phyloP scores from a whole-genome alignment of 805 yeast species.

The Lachancea sp. region DNA sequence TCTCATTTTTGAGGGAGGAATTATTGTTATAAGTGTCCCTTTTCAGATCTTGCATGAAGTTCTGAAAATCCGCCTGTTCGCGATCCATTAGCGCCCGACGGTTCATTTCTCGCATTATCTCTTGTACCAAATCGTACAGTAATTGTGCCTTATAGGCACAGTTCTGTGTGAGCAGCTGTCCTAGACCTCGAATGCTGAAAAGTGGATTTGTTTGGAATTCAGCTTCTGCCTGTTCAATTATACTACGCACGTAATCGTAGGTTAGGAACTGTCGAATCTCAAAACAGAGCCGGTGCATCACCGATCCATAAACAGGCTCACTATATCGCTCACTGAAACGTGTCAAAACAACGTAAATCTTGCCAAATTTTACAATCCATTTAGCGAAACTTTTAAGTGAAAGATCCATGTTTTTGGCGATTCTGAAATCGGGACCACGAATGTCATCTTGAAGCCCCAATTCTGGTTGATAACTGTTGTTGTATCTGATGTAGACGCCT shows the following conservation, averaged over 20 bases:
- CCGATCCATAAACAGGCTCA: constrained; percentile 56
- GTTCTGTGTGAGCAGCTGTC: constrained; percentile 40
- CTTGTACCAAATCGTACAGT: constrained; percentile 49
- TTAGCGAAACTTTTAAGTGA: constrained; percentile 65
- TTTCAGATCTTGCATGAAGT: constrained; percentile 38
- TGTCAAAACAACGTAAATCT: constrained; percentile 50
- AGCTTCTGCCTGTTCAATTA: constrained; percentile 44
- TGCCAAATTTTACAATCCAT: constrained; percentile 55
- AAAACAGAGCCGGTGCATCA: constrained; percentile 65
- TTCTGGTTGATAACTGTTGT: constrained; percentile 50
- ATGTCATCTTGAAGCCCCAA: constrained; percentile 9
- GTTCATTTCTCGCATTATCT: constrained; percentile 43
- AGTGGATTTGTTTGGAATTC: constrained; percentile 42
- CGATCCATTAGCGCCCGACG: constrained; percentile 33
- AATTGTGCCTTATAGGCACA: constrained; percentile 38
- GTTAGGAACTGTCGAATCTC: constrained; percentile 45
- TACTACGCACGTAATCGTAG: constrained; percentile 30
- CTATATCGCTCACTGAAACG: constrained; percentile 56
- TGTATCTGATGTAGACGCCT: constrained; percentile 68
- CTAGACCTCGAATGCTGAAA: constrained; percentile 56
- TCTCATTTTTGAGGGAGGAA: constrained; percentile 18
- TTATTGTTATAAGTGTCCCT: constrained; percentile 20
- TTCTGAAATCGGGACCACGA: constrained; percentile 58
- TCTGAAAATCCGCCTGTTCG: constrained; percentile 35
- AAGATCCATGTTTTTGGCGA: constrained; percentile 66